Percentiles rank a stretch among this genome's conserved stretches.
Conservation (phyloP, 805 yeast genomes). For the Millerago galiae region DNA sequence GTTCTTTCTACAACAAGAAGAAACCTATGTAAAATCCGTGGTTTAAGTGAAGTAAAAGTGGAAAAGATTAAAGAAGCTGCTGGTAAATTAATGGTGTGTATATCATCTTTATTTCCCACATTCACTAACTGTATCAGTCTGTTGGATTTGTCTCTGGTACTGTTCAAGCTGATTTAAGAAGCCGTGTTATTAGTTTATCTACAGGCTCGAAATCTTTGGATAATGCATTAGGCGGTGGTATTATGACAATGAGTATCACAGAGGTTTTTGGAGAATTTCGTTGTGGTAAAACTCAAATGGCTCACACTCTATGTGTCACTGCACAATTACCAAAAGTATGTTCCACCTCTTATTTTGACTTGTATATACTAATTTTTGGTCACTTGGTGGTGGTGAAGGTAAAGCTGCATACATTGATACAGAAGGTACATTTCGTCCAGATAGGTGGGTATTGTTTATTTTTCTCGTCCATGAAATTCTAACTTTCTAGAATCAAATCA, state of each 20-base stretch:
- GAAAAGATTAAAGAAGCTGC: conserved; percentile 74
- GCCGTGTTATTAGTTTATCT: conserved; percentile 56
- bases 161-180: conserved; percentile 57
- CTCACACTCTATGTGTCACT: conserved; percentile 74
- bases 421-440: conserved; percentile 79
- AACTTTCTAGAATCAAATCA: conserved; percentile 37
- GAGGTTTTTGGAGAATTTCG: conserved; percentile 79
- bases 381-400: conserved; percentile 68
- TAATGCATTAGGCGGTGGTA: conserved; percentile 65
- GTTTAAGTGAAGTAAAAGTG: conserved; percentile 70
- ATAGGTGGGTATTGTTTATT: conserved; percentile 31
- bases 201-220: conserved; percentile 71
- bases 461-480: background rate
- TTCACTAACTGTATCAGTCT: conserved; percentile 28
- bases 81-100: conserved; percentile 41
- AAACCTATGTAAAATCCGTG: conserved; percentile 58
- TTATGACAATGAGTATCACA: conserved; percentile 70
- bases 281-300: conserved; percentile 77
- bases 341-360: background rate
- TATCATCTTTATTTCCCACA: background rate
- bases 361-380: too few relatives aligned
- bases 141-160: conserved; percentile 73
- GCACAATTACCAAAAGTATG: conserved; percentile 56
- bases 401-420: conserved; percentile 76
- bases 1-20: conserved; percentile 58